Evolutionary conservation across 352 stramenopile species (phyloP).

Genomic region (Phytophthora fragariae): DNA sequence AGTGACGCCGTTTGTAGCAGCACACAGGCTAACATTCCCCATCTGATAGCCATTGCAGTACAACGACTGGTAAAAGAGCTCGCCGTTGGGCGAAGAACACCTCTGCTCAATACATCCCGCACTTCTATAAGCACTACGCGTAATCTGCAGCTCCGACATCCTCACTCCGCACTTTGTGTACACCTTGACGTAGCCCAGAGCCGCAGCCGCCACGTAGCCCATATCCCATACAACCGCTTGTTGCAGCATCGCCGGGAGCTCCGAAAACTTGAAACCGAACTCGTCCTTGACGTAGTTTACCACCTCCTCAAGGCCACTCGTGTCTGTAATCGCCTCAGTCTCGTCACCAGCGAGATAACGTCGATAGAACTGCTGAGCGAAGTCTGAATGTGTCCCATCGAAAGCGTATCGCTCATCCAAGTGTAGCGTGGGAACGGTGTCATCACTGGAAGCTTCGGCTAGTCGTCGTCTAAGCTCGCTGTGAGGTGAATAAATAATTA

Average conservation of each 20-base stretch:
- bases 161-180: constrained; percentile 48
- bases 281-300: constrained; percentile 27
- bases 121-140: constrained; percentile 29
- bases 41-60: constrained; percentile 46
- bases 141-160: constrained; percentile 55
- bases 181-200: constrained; percentile 43
- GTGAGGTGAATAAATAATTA: constrained; percentile 33
- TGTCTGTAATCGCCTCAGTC: constrained; percentile 18
- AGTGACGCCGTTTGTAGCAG: constrained; percentile 33
- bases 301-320: constrained; percentile 25
- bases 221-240: constrained; percentile 58
- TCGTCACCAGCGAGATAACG: constrained; percentile 46
- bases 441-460: constrained; percentile 8
- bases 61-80: constrained; percentile 45
- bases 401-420: constrained; percentile 55
- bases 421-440: constrained; percentile 25
- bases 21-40: constrained; percentile 42
- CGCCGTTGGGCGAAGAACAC: constrained; percentile 45
- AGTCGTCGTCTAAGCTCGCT: constrained; percentile 15
- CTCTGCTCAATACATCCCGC: constrained; percentile 42
- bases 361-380: constrained; percentile 63
- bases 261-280: constrained; percentile 35
- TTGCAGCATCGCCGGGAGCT: constrained; percentile 50
- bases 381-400: constrained; percentile 58
- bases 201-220: constrained; percentile 44